Evolutionary conservation across 495 filamentous ascomycete species (phyloP), one percentile per base, ranked within the genome.

Genomic region (Talaromyces borbonicus): DNA sequence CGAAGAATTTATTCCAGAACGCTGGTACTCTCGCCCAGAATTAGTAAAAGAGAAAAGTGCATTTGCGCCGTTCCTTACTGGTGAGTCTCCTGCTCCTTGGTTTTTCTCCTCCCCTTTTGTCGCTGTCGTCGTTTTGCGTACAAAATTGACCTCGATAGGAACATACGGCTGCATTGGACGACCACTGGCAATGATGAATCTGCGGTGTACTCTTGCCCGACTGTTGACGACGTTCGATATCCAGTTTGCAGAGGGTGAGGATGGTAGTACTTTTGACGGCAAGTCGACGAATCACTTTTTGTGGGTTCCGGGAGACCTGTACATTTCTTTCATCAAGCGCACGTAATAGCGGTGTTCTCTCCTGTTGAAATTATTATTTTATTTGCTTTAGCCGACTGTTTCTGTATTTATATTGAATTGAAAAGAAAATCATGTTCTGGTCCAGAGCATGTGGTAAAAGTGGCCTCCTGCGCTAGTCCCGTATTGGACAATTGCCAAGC

Each of bases 1-100:
- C 0, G 33, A 60, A 5, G 61, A 68, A 4, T 77, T 69, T 42
- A 58, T 78, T 30, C 74, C 74, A 0, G 73, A 77, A 50, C 66
- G 76, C 14, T 79, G 73, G 72, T 64, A 54, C 43, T 53, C 58
- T 3, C 39, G 53, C 24, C 65, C 66, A 5, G 69, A 77, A 11
- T 55, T 78, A 32, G 58, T 74, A 56, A 31, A 48, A 44, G 29
- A 51, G 35, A 14, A 46, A 46, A 30, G 35, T 18, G 29, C 41
- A 3, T 50, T 39, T 46, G 43, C 43, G 20, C 43, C 43, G 0
- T 46, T 32, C 24, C 11, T 51, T 22, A 29, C 12, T 30, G 33
- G 43, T 33, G 31, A 15, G 29, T 46, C 14, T 40, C 23, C 8
- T 12, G 18, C 9, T 8, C 4, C 22, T 29, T 20, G 22, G 11